These are phyloP conservation scores for Clarireedia paspali DNA, from an alignment of 2,329 filamentous ascomycete species.

Conservation along the genomic window DNA sequence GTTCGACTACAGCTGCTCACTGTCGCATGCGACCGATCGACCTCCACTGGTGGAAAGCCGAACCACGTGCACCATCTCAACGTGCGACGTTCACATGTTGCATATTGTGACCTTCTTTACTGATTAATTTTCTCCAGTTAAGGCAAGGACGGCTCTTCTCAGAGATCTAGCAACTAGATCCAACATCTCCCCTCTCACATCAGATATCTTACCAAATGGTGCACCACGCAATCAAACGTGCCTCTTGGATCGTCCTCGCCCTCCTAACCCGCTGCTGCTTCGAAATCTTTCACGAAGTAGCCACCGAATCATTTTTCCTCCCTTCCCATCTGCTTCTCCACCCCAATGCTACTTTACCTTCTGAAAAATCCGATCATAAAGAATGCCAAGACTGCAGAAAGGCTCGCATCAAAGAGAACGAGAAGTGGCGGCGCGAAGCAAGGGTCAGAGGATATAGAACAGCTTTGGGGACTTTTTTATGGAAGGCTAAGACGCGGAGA, in stretches of 20 bases:
- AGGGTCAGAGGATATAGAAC: neutral
- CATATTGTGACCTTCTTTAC: no score
- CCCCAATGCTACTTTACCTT: neutral
- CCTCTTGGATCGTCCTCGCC: conserved; percentile 1
- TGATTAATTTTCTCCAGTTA: no score
- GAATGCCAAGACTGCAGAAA: neutral
- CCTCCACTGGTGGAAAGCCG: no score
- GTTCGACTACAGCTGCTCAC: no score
- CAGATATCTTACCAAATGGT: neutral
- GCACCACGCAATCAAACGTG: neutral
- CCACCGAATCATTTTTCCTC: neutral
- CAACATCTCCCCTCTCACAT: no score
- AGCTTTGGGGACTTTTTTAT: neutral
- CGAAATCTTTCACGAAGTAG: neutral
- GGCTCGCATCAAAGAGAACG: neutral
- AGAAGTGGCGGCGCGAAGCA: neutral
- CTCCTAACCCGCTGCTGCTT: neutral
- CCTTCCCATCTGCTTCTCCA: neutral
- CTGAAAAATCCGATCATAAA: neutral
- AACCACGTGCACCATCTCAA: no score
- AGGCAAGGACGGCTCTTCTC: no score
- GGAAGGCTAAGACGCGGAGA: neutral
- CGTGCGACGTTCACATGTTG: no score
- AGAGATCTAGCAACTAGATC: no score
- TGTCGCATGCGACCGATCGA: no score